These are phyloP conservation scores for Pythium angustatum DNA, from an alignment of 352 stramenopile species.

Conservation along the genomic window DNA sequence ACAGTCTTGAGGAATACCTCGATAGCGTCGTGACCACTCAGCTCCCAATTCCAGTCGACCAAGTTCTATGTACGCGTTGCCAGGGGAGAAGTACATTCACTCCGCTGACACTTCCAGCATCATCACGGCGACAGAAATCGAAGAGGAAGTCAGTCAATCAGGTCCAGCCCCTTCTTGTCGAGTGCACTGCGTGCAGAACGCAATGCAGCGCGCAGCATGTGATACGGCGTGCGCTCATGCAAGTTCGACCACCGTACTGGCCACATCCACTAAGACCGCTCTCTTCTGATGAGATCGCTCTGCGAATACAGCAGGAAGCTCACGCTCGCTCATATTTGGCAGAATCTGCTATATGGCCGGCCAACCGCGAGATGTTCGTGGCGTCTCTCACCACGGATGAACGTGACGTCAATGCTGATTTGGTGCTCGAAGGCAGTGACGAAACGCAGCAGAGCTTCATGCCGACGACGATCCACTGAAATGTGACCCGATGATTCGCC, in stretches of 20 bases:
- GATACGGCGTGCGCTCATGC: neutral
- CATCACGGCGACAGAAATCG: neutral
- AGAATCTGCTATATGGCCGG: no score
- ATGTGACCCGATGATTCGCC: neutral
- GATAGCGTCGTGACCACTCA: conserved; percentile 10
- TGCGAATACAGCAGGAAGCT: neutral
- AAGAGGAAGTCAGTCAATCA: neutral
- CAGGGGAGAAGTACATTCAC: neutral
- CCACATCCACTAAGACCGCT: neutral
- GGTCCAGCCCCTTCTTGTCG: conserved; percentile 3
- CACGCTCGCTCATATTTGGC: neutral
- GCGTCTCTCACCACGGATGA: neutral
- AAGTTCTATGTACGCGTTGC: neutral
- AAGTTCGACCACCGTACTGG: neutral
- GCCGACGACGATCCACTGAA: neutral
- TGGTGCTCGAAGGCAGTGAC: neutral
- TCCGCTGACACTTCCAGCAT: neutral
- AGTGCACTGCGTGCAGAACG: neutral
- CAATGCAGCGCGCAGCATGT: conserved; percentile 11
- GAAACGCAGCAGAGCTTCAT: neutral
- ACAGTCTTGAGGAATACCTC: conserved; percentile 1
- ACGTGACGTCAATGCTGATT: neutral
- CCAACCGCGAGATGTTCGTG: neutral
- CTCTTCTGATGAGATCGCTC: neutral
- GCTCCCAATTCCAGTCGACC: conserved; percentile 2